phyloP scores from a whole-genome alignment of 2,329 filamentous ascomycete genomes.

The Chrysosporium keratinophilum region DNA sequence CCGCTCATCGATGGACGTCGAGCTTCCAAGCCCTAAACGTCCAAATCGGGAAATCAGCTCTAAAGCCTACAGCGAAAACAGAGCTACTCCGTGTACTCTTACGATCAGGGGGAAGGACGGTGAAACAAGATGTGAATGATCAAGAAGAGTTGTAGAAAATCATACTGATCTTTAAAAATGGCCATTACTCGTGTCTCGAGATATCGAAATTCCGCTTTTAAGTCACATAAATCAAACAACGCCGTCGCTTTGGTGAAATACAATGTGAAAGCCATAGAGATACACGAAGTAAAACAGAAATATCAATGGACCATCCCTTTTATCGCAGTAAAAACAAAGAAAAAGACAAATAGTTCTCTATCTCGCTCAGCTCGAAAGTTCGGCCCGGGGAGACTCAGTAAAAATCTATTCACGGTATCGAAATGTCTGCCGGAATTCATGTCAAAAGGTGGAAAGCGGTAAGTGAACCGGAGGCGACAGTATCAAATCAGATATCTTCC shows the following conservation, averaged over 20 bases:
- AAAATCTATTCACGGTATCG: too few relatives aligned
- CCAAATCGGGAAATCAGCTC: background rate
- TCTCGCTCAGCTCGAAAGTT: too few relatives aligned
- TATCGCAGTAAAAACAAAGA: too few relatives aligned
- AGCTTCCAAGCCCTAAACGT: constrained; percentile 2
- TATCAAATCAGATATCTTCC: constrained; percentile 34
- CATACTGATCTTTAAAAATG: too few relatives aligned
- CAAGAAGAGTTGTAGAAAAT: too few relatives aligned
- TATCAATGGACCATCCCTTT: background rate
- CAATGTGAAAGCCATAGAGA: background rate
- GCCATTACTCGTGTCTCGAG: background rate
- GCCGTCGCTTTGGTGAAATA: background rate
- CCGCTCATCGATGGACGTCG: background rate
- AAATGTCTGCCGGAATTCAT: too few relatives aligned
- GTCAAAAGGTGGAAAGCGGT: background rate
- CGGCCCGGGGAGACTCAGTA: too few relatives aligned
- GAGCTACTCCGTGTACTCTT: background rate
- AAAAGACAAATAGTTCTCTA: background rate
- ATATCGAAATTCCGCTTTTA: background rate
- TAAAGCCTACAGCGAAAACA: background rate
- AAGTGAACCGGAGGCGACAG: background rate
- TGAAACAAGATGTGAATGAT: too few relatives aligned
- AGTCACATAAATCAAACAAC: background rate
- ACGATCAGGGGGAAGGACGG: too few relatives aligned
- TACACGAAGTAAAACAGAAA: background rate